Evolutionary conservation across 2,329 filamentous ascomycete species (phyloP), one percentile per base, ranked within the genome.

Genomic region (Pestalotiopsis sp.): DNA sequence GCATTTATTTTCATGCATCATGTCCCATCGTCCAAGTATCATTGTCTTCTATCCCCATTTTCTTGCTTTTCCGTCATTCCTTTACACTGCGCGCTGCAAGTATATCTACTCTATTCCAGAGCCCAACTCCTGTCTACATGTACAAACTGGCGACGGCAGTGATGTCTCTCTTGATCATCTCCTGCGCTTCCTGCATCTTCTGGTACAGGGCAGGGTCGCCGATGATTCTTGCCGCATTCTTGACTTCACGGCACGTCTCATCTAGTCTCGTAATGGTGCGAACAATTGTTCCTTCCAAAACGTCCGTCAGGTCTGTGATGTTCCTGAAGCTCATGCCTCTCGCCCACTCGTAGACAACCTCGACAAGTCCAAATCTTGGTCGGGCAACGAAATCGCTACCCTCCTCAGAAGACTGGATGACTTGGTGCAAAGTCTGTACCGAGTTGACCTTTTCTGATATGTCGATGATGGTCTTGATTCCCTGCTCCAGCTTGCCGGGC

Each of bases 261-360:
- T 99, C 96, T 68, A 99, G 84, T 31, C 96, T 85, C 57, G 94
- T 97, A 74, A 99, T 98, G 2, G 96, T 95, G 65, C 96, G 86
- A 62, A 99, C 96, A 81, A 99, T 98, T 0, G 96, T 98, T 1
- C 96, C 96, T 81, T 99, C 96, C 75, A 98, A 90, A 68, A 99
- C 95, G 79, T 98, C 95, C 7, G 96, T 99, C 77, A 99, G 83
- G 73, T 95, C 93, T 0, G 95, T 98, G 73, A 99, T 99, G 72
- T 96, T 95, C 81, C 97, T 97, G 86, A 99, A 99, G 65, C 93
- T 95, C 94, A 98, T 98, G 31, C 96, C 96, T 64, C 94, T 87
- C 11, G 96, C 96, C 96, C 96, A 99, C 80, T 99, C 96, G 79
- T 98, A 98, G 41, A 99, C 97, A 0, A 99, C 96, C 80, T 99